phyloP scores from a whole-genome alignment of 129 eudicot genomes.

The Flaveria trinervia region DNA sequence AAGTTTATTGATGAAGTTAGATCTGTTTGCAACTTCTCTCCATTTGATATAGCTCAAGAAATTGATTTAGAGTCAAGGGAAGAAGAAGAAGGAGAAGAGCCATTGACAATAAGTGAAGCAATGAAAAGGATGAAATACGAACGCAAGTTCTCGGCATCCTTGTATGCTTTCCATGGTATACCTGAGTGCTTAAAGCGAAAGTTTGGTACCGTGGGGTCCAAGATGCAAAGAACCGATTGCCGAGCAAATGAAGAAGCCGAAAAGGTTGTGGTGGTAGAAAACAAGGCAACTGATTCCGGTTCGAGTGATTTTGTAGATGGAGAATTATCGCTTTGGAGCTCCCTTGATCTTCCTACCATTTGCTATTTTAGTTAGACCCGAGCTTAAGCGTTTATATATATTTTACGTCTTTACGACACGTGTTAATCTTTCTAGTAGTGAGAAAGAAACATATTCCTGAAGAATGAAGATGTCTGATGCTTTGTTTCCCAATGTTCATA shows the following conservation, averaged over 20 bases:
- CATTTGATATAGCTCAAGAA: conserved; percentile 64
- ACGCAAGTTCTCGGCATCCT: conserved; percentile 75
- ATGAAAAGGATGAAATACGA: conserved; percentile 79
- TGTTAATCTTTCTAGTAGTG: conserved; percentile 8
- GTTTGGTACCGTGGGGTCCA: conserved; percentile 41
- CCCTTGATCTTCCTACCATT: conserved; percentile 58
- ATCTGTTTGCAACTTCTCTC: conserved; percentile 41
- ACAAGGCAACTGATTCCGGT: background rate
- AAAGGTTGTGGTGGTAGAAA: conserved; percentile 18
- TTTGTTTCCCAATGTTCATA: background rate
- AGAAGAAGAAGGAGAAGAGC: conserved; percentile 50
- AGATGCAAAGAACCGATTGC: conserved; percentile 34
- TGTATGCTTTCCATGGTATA: conserved; percentile 76
- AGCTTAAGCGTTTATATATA: background rate
- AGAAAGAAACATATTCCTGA: background rate
- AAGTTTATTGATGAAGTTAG: conserved; percentile 61
- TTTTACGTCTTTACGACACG: background rate
- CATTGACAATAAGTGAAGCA: conserved; percentile 54
- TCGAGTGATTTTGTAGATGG: conserved; percentile 29
- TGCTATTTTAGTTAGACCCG: conserved; percentile 46
- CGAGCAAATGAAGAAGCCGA: conserved; percentile 34
- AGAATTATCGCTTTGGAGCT: conserved; percentile 53
- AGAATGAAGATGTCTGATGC: background rate
- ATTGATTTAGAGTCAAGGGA: conserved; percentile 34
- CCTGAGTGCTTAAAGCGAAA: conserved; percentile 60